Evolutionary conservation across 306 rosid species (phyloP).

Genomic region (Dalbergia oliveri): DNA sequence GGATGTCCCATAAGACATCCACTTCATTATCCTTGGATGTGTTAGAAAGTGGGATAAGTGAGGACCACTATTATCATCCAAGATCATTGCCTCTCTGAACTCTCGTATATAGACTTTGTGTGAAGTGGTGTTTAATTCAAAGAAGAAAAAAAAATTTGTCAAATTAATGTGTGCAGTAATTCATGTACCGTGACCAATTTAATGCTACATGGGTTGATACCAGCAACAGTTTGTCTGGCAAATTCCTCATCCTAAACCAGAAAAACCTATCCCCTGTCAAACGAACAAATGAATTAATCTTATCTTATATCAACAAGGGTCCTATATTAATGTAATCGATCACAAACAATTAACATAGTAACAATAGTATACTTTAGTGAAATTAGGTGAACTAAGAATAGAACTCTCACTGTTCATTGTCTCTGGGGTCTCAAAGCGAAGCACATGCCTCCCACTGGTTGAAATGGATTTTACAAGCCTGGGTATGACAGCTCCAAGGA

Average conservation of each 20-base stretch:
- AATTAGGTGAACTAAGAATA: too few relatives aligned
- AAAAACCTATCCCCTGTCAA: slow-evolving; percentile 75
- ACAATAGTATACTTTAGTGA: too few relatives aligned
- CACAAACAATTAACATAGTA: too few relatives aligned
- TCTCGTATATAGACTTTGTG: too few relatives aligned
- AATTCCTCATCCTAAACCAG: slow-evolving; percentile 85
- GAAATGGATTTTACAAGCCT: slow-evolving; percentile 51
- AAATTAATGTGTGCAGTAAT: background rate
- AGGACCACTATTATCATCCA: too few relatives aligned
- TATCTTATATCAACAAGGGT: too few relatives aligned
- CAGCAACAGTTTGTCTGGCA: slow-evolving; percentile 85
- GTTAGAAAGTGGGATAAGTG: too few relatives aligned
- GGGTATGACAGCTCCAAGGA: slow-evolving; percentile 56
- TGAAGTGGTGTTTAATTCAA: too few relatives aligned
- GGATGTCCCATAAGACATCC: too few relatives aligned
- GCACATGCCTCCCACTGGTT: slow-evolving; percentile 32
- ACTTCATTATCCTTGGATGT: too few relatives aligned
- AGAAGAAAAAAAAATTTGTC: too few relatives aligned
- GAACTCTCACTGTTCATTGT: slow-evolving; percentile 54
- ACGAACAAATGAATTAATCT: background rate
- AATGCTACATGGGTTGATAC: slow-evolving; percentile 75
- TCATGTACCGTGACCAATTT: slow-evolving; percentile 61
- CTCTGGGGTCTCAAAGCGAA: slow-evolving; percentile 70
- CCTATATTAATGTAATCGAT: background rate
- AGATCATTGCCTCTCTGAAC: too few relatives aligned